Evolutionary conservation across 495 filamentous ascomycete species (phyloP).

Genomic region (Immersiella caudata): DNA sequence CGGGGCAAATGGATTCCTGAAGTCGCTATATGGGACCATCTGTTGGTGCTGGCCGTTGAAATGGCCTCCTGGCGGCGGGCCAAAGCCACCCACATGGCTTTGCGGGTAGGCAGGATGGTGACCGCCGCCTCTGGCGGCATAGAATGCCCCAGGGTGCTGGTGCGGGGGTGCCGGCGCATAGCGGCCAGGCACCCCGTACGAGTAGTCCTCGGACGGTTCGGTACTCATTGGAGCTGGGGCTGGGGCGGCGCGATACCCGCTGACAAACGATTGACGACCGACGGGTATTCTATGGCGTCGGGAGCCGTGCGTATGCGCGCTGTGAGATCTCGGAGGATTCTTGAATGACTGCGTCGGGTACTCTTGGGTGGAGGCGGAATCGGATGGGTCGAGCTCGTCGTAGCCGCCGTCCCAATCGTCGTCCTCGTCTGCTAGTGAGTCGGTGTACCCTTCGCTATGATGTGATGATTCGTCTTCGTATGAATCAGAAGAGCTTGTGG

Average conservation of each 20-base stretch:
- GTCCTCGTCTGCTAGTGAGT: constrained; percentile 58
- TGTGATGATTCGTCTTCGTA: constrained; percentile 39
- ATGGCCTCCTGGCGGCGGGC: constrained; percentile 34
- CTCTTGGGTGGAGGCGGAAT: constrained; percentile 69
- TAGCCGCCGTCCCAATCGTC: constrained; percentile 47
- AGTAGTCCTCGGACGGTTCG: constrained; percentile 50
- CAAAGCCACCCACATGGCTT: constrained; percentile 48
- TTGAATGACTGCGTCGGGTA: constrained; percentile 21
- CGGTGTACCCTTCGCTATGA: constrained; percentile 36
- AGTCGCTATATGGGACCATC: constrained; percentile 50
- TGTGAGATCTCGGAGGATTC: constrained; percentile 35
- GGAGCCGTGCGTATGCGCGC: constrained; percentile 37
- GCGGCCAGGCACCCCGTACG: constrained; percentile 35
- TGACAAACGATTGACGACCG: constrained; percentile 39
- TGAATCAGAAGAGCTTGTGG: constrained; percentile 31
- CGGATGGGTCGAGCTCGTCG: constrained; percentile 76
- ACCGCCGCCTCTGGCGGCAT: constrained; percentile 38
- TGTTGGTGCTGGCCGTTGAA: constrained; percentile 22
- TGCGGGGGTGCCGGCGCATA: constrained; percentile 39
- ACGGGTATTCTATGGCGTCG: constrained; percentile 42
- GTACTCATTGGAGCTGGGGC: constrained; percentile 46
- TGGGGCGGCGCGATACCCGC: constrained; percentile 32
- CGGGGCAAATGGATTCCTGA: constrained; percentile 50
- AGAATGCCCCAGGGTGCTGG: constrained; percentile 37
- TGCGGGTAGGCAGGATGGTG: constrained; percentile 39